Evolutionary conservation across 1,139 yeast species (phyloP), one percentile per base, ranked within the genome.

Genomic region (Zygosaccharomyces sapae): DNA sequence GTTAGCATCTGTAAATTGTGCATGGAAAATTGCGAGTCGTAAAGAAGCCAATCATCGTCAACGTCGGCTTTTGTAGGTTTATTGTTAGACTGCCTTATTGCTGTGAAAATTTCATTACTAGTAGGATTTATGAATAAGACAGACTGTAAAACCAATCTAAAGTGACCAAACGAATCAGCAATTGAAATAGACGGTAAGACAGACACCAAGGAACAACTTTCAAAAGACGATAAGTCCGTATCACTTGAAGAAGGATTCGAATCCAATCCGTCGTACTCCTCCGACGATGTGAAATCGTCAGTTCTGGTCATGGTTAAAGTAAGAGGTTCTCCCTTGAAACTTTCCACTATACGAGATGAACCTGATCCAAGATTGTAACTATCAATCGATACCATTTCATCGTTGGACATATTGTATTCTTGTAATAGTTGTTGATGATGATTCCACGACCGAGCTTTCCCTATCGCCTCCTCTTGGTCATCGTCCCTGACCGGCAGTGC

Each of bases 11-110:
- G 70, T 33, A 69, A 48, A 48, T 70, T 69, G 29, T 63, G 55
- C 62, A 69, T 57, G 4, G 70, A 63, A 46, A 69, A 70, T 4
- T 59, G 55, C 3, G 66, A 60, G 53, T 70, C 74, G 45, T 70
- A 70, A 2, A 70, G 53, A 9, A 70, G 53, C 74, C 74, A 70
- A 47, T 70, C 72, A 46, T 69, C 73, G 16, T 62, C 61, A 37
- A 64, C 59, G 25, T 58, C 57, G 2, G 67, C 65, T 9, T 52
- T 54, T 19, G 57, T 52, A 1, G 62, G 60, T 33, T 55, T 53
- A 43, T 61, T 62, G 42, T 63, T 63, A 5, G 65, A 61, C 43
- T 65, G 68, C 47, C 68, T 58, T 2, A 65, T 60, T 1, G 67
- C 68, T 2, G 69, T 65, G 36, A 52, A 53, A 12, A 60, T 48